Percentiles rank a stretch among this genome's conserved stretches.
phyloP scores from a whole-genome alignment of 163 green algal species.

The Coccomyxa subellipsoidea region DNA sequence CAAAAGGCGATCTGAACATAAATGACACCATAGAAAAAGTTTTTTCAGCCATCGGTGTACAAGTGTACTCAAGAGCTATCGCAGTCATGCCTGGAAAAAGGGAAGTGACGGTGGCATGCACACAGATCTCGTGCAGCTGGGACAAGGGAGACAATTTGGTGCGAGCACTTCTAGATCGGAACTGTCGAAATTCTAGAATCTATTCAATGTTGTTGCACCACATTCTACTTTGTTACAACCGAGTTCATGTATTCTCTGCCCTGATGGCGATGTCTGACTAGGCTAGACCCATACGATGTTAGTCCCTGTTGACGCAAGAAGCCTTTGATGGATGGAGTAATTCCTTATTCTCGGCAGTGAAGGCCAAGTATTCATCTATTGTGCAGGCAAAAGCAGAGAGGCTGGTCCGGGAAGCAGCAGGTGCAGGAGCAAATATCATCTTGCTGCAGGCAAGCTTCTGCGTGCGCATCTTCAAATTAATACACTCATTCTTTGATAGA shows the following conservation, averaged over 20 bases:
- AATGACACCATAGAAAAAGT: no score
- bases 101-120: conserved; percentile 42
- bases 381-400: conserved; percentile 53
- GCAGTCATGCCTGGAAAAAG: not conserved
- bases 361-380: not conserved
- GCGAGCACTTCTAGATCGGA: not conserved
- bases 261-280: no score
- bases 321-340: not conserved
- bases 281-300: conserved; percentile 26
- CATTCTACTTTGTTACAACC: not conserved
- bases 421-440: conserved; percentile 59
- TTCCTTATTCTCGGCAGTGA: not conserved
- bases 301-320: conserved; percentile 4
- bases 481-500: not conserved
- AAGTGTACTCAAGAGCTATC: not conserved
- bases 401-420: conserved; percentile 47
- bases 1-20: no score
- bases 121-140: conserved; percentile 44
- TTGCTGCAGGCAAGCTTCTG: conserved; percentile 50
- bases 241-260: no score
- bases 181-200: not conserved
- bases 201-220: not conserved
- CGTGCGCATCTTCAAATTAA: not conserved
- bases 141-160: conserved; percentile 42
- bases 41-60: not conserved